These are phyloP conservation scores for Cladosporium sp. DNA, from an alignment of 2,329 filamentous ascomycete genomes.

Conservation along the genomic window DNA sequence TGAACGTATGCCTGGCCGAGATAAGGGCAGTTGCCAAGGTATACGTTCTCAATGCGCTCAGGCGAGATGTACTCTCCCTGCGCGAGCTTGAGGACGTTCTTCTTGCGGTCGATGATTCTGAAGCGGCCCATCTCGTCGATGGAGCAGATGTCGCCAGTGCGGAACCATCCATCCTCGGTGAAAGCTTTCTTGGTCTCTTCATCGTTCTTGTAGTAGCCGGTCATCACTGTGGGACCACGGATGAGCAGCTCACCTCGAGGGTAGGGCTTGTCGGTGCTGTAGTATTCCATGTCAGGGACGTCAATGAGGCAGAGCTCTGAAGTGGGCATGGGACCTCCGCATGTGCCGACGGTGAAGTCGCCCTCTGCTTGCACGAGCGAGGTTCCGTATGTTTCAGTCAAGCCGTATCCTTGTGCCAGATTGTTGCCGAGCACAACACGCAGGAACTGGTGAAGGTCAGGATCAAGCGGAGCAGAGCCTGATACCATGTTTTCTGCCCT, in stretches of 20 bases:
- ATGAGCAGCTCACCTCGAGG: constrained; percentile 87
- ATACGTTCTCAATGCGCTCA: constrained; percentile 94
- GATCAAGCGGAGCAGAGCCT: constrained; percentile 87
- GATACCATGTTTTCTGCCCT: constrained; percentile 70
- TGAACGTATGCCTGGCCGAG: constrained; percentile 83
- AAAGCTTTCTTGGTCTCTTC: constrained; percentile 81
- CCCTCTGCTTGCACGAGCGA: constrained; percentile 63
- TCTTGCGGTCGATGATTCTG: constrained; percentile 91
- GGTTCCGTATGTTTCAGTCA: constrained; percentile 89
- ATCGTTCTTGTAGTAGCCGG: constrained; percentile 83
- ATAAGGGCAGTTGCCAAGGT: constrained; percentile 73
- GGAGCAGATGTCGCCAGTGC: constrained; percentile 85
- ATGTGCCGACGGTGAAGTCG: constrained; percentile 76
- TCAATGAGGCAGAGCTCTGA: constrained; percentile 77
- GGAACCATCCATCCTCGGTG: constrained; percentile 92
- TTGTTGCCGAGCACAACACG: constrained; percentile 74
- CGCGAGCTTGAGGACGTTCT: constrained; percentile 98
- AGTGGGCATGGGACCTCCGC: constrained; percentile 65
- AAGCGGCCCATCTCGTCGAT: constrained; percentile 83
- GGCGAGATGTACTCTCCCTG: constrained; percentile 98
- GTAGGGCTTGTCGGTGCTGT: constrained; percentile 77
- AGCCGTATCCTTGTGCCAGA: constrained; percentile 83
- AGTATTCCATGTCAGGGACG: constrained; percentile 92
- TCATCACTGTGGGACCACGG: constrained; percentile 75
- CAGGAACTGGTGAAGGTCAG: constrained; percentile 81